These are phyloP conservation scores for Stephanodiscus minutulus DNA, from an alignment of 108 stramenopile genomes.

Conservation along the genomic window DNA sequence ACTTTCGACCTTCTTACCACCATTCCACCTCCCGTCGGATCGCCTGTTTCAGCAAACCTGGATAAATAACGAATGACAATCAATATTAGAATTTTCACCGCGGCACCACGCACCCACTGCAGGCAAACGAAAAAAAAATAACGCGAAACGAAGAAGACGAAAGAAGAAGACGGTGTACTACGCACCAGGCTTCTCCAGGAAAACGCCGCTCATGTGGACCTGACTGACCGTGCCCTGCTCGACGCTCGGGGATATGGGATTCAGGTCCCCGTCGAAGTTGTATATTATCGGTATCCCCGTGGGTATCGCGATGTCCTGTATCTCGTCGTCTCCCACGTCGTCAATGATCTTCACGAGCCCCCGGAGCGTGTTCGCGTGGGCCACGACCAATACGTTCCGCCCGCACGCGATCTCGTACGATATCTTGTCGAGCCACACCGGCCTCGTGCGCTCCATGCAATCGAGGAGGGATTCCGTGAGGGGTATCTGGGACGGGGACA, in stretches of 20 bases:
- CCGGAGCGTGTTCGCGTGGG: constrained; percentile 90
- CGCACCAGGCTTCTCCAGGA: constrained; percentile 85
- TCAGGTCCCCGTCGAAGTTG: constrained; percentile 76
- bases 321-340: constrained; percentile 67
- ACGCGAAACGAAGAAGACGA: no score
- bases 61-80: no score
- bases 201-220: constrained; percentile 81
- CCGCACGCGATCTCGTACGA: constrained; percentile 78
- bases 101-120: no score
- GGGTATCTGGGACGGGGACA: constrained; percentile 79
- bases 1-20: constrained; percentile 9
- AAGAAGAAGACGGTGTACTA: no score
- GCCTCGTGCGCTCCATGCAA: constrained; percentile 86
- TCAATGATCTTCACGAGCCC: constrained; percentile 85
- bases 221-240: constrained; percentile 63
- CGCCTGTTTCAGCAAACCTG: constrained; percentile 72
- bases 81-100: no score
- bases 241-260: constrained; percentile 58
- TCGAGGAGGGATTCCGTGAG: constrained; percentile 87
- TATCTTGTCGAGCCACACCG: constrained; percentile 89
- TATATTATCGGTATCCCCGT: constrained; percentile 96
- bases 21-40: constrained; percentile 84
- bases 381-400: constrained; percentile 91
- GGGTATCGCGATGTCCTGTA: constrained; percentile 91
- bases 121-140: no score